A percentile compares a stretch with the other conserved stretches of the same genome.
Conservation (phyloP, 148 eudicot genomes). For the Fagopyrum esculentum region DNA sequence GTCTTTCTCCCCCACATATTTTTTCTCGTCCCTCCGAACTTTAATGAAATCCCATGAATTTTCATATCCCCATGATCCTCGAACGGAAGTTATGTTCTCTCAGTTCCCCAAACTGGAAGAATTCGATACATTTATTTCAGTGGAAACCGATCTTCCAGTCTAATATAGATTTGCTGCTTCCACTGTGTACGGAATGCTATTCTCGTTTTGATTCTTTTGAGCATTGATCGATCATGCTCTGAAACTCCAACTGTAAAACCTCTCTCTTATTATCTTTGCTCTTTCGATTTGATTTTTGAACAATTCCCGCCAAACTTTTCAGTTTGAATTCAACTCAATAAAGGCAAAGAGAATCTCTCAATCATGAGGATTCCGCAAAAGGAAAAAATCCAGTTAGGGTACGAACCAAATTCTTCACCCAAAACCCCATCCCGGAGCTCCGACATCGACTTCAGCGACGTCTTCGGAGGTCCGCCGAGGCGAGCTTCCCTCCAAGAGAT, state of each 20-base stretch:
- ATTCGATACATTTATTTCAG: background rate
- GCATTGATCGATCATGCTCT: conserved; percentile 2
- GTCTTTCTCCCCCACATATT: background rate
- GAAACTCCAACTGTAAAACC: background rate
- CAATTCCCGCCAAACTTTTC: conserved; percentile 4
- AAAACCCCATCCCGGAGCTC: conserved; percentile 16
- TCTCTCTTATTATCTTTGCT: background rate
- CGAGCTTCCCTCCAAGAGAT: conserved; percentile 44
- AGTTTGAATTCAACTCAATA: background rate
- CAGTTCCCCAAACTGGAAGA: background rate
- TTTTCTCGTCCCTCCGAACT: background rate
- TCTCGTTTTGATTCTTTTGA: background rate
- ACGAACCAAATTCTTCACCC: conserved; percentile 15
- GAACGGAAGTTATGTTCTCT: background rate
- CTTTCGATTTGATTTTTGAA: background rate
- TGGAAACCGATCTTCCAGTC: background rate
- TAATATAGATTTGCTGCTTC: background rate
- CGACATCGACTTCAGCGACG: conserved; percentile 76
- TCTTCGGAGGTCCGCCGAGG: conserved; percentile 93
- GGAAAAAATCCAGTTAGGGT: conserved; percentile 25
- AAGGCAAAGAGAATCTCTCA: background rate
- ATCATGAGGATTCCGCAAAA: conserved; percentile 31
- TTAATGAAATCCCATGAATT: background rate
- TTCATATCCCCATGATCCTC: conserved; percentile 4
- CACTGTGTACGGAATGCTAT: background rate